Conservation (phyloP, 2,329 filamentous ascomycete species). For the Fusarium sp. region DNA sequence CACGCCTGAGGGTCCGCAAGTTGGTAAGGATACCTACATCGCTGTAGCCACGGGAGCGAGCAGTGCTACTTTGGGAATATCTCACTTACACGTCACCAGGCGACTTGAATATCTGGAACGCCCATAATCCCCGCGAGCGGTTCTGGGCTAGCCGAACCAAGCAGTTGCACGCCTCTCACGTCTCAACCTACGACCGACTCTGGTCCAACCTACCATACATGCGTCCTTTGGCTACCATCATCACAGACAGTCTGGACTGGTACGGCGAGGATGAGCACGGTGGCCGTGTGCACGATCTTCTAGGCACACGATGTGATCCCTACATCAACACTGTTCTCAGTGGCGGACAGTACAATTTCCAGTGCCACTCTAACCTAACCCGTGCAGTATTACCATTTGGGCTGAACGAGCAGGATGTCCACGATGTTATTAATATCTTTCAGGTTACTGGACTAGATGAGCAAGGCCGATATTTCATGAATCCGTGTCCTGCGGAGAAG, state of each 20-base stretch:
- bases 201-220: conserved; percentile 85
- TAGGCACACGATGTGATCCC: conserved; percentile 87
- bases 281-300: conserved; percentile 79
- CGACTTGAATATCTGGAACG: conserved; percentile 86
- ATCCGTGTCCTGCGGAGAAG: conserved; percentile 66
- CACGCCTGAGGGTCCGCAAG: conserved; percentile 82
- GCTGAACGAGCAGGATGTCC: conserved; percentile 79
- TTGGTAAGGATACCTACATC: conserved; percentile 59
- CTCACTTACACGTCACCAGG: conserved; percentile 57
- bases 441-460: conserved; percentile 84
- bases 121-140: conserved; percentile 79
- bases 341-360: conserved; percentile 80
- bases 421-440: conserved; percentile 89
- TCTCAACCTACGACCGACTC: conserved; percentile 77
- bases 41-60: neutral
- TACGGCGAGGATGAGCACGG: conserved; percentile 74
- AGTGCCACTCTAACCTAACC: conserved; percentile 86
- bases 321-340: conserved; percentile 83
- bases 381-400: conserved; percentile 78
- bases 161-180: conserved; percentile 82
- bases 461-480: conserved; percentile 82
- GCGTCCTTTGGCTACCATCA: conserved; percentile 79
- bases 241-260: conserved; percentile 73
- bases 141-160: conserved; percentile 86
- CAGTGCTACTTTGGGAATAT: neutral